Conservation (phyloP, 164 flowering plant genomes). For the Stephania cephalantha region DNA sequence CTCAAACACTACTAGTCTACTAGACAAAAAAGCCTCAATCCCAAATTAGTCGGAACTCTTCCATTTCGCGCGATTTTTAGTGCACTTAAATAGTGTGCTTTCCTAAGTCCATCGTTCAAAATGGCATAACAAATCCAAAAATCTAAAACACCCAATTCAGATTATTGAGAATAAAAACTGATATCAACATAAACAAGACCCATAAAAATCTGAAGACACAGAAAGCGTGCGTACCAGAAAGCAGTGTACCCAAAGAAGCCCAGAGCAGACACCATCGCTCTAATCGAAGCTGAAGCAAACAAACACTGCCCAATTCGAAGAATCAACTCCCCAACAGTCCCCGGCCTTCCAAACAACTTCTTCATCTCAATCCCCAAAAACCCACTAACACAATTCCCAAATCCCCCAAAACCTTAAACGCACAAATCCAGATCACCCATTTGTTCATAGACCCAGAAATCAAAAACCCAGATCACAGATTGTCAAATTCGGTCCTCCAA, state of each 20-base stretch:
- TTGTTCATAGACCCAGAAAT: neutral
- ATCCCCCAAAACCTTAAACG: neutral
- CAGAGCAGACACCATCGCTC: conserved; percentile 53
- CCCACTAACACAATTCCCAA: neutral
- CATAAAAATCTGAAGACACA: neutral
- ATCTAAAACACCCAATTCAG: no score
- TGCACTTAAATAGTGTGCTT: no score
- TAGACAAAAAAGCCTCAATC: no score
- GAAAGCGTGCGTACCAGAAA: conserved; percentile 53
- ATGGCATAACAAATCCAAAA: no score
- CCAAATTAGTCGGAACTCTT: no score
- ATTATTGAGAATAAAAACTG: no score
- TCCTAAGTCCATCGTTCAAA: neutral
- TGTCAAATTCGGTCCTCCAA: neutral
- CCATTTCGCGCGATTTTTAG: no score
- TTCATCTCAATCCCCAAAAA: conserved; percentile 36
- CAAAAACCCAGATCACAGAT: neutral
- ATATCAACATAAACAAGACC: neutral
- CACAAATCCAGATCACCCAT: neutral
- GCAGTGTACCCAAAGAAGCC: conserved; percentile 71
- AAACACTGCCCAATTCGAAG: conserved; percentile 66
- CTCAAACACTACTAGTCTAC: no score
- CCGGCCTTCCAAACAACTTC: conserved; percentile 68
- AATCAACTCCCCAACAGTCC: conserved; percentile 53
- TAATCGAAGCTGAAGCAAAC: conserved; percentile 67